Evolutionary conservation across 805 yeast genomes (phyloP), one percentile per base, ranked within the genome.

Genomic region (Wickerhamiella dianesei): DNA sequence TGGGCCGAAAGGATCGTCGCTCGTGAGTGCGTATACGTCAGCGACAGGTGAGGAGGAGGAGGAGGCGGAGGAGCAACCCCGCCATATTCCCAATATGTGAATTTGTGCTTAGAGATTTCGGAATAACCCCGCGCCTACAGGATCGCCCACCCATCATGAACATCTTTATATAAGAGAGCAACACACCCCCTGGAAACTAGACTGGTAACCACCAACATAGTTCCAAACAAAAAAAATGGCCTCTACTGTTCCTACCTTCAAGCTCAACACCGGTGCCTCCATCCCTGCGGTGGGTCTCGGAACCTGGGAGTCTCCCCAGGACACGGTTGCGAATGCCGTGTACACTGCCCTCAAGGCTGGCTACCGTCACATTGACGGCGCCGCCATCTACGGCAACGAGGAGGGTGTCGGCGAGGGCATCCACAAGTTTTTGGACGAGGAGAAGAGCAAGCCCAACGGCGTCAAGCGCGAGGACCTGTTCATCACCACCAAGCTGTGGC

Each of bases 251-350:
- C 57, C 58, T 16, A 44, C 41, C n/a, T 69, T 75, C 52, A 66
- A 65, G 5, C 67, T 82, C 37, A 74, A 74, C 62, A 73, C 77
- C 54, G 86, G 86, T 17, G 61, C 65, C 41, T 58, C 56, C 29
- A 74, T 82, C 48, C 89, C 89, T 3, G 79, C 79, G 2, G 59
- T 81, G 37, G 88, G 84, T 0, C 67, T 82, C 35, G 92, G 92
- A 12, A 77, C 80, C 21, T 80, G 79, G 49, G 65, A 73, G 50
- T 75, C 79, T 9, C 47, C 58, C 37, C 52, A 63, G n/a, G 66
- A 67, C 32, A 70, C 68, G 29, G 74, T 72, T 19, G 69, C 70
- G 45, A 64, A 64, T 19, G 76, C 80, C 21, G 80, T 80, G 13
- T 69, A 68, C 53, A 68, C 72, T 40, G 89, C 88, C 13, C 66